Evolutionary conservation across 768 basidiomycete species (phyloP).

Genomic region (Mycena maculata): DNA sequence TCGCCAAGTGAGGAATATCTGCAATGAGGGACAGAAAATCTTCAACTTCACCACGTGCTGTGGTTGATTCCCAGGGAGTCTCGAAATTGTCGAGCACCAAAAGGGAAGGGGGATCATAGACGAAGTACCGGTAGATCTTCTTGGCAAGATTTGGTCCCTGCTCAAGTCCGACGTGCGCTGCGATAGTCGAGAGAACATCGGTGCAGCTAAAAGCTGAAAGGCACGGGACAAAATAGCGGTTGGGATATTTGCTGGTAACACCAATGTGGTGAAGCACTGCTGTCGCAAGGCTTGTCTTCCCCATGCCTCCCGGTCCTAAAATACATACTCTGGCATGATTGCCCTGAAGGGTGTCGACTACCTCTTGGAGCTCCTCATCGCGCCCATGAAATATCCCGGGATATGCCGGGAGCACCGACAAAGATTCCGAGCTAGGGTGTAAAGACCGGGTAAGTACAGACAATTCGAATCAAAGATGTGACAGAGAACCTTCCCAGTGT

Average conservation of each 20-base stretch:
- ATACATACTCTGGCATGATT: constrained; percentile 1
- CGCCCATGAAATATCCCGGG: constrained; percentile 18
- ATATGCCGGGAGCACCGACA: constrained; percentile 3
- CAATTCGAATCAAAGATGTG: too few relatives aligned
- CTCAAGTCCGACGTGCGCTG: neutral
- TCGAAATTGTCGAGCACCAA: constrained; percentile 20
- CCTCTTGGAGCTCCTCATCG: neutral
- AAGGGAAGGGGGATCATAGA: neutral
- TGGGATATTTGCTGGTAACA: neutral
- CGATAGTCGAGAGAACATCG: neutral
- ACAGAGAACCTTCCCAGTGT: neutral
- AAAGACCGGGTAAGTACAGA: too few relatives aligned
- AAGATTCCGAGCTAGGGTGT: neutral
- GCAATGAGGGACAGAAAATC: constrained; percentile 11
- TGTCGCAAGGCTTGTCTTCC: constrained; percentile 13
- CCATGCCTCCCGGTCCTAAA: constrained; percentile 13
- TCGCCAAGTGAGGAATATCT: neutral
- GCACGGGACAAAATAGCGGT: constrained; percentile 14
- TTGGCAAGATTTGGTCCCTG: neutral
- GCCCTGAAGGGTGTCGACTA: neutral
- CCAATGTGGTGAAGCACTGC: neutral
- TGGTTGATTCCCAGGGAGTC: constrained; percentile 13
- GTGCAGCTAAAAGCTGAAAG: neutral
- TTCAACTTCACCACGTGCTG: constrained; percentile 5
- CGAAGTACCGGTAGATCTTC: neutral